These are phyloP conservation scores for Pythium guiyangense DNA, from an alignment of 352 stramenopile species.

Conservation along the genomic window DNA sequence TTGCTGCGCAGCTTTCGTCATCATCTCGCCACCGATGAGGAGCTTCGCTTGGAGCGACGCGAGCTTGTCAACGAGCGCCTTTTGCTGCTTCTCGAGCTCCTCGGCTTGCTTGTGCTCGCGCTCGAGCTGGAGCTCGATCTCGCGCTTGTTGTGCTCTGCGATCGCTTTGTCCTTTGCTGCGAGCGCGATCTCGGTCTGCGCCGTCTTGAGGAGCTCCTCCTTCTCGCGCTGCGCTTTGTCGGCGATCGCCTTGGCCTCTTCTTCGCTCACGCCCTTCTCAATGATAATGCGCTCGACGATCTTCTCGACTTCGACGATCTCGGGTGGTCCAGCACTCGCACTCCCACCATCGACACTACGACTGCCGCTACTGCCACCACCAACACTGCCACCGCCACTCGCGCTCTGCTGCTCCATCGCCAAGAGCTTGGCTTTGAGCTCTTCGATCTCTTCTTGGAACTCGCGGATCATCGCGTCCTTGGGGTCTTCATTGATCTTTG, in stretches of 20 bases:
- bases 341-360: constrained; percentile 4
- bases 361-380: no score
- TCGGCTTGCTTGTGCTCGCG: constrained; percentile 75
- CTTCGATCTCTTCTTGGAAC: constrained; percentile 96
- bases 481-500: constrained; percentile 97
- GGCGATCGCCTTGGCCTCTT: constrained; percentile 66
- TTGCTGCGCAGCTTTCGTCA: constrained; percentile 93
- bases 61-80: constrained; percentile 84
- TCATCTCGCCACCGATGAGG: constrained; percentile 91
- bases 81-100: constrained; percentile 65
- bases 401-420: constrained; percentile 46
- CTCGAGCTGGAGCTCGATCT: constrained; percentile 83
- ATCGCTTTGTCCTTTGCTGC: constrained; percentile 79
- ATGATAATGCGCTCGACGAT: constrained; percentile 83
- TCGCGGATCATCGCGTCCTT: constrained; percentile 97
- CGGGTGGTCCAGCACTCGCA: constrained; percentile 11
- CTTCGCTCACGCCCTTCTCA: constrained; percentile 77
- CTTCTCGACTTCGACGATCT: constrained; percentile 79
- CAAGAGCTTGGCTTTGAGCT: constrained; percentile 83
- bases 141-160: constrained; percentile 84
- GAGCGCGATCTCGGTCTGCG: constrained; percentile 59
- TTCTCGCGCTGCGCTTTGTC: constrained; percentile 75
- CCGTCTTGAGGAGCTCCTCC: constrained; percentile 65
- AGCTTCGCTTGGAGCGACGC: constrained; percentile 90
- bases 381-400: constrained; percentile 6